Conservation (phyloP, 208 protist genomes). For the Trypanosoma avium region DNA sequence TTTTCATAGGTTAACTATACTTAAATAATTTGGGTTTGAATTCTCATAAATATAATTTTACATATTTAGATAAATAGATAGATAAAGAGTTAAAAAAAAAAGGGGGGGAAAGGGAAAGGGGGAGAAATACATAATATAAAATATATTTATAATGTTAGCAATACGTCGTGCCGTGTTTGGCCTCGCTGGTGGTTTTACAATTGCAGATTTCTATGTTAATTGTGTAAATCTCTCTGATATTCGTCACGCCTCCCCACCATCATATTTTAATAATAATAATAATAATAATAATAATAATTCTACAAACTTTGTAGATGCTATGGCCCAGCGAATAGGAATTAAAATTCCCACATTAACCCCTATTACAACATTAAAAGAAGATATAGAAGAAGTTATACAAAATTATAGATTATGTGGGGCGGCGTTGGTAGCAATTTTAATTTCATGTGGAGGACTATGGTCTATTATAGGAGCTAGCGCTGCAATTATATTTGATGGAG, state of each 20-base stretch:
- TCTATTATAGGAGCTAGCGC: conserved; percentile 38
- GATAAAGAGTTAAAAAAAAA: too few relatives aligned
- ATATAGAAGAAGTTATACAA: conserved; percentile 35
- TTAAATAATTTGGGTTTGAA: too few relatives aligned
- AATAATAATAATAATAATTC: neutral
- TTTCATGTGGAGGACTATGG: conserved; percentile 50
- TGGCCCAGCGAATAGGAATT: neutral
- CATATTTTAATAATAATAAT: neutral
- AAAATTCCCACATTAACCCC: neutral
- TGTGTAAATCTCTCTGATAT: conserved; percentile 21
- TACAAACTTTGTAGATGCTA: neutral
- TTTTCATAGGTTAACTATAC: too few relatives aligned
- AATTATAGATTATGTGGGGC: conserved; percentile 24
- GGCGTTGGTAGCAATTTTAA: conserved; percentile 15
- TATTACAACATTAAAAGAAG: conserved; percentile 32
- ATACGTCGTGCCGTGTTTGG: conserved; percentile 30
- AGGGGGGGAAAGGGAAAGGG: too few relatives aligned
- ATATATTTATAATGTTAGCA: conserved; percentile 15
- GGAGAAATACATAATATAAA: too few relatives aligned
- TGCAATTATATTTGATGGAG: conserved; percentile 30
- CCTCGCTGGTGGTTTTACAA: conserved; percentile 40
- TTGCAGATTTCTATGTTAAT: conserved; percentile 33
- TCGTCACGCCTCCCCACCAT: neutral
- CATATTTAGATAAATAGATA: too few relatives aligned
- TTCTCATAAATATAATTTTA: too few relatives aligned